Evolutionary conservation across 129 eudicot genomes (phyloP).

Genomic region (Daucus carota): DNA sequence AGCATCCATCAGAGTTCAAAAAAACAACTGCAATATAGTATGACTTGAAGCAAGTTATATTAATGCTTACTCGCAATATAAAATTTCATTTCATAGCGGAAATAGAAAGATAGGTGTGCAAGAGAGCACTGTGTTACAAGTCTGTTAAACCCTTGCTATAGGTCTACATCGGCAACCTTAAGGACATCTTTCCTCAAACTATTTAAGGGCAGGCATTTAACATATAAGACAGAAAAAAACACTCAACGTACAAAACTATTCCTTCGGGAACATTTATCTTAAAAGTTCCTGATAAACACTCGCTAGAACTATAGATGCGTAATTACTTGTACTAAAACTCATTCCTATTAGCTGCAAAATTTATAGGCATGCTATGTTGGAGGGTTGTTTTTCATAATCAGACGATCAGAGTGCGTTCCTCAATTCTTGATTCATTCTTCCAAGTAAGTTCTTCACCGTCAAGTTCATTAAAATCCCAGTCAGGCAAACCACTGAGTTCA

Average conservation of each 20-base stretch:
- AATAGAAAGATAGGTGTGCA: not conserved
- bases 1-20: not conserved
- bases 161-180: not conserved
- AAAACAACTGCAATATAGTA: not conserved
- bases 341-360: slow-evolving; percentile 43
- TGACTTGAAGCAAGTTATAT: not conserved
- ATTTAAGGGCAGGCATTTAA: not conserved
- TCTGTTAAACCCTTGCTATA: not conserved
- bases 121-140: not conserved
- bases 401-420: slow-evolving; percentile 26
- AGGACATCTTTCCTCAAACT: slow-evolving; percentile 1
- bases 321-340: slow-evolving; percentile 11
- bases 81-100: not conserved
- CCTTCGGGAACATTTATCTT: slow-evolving; percentile 22
- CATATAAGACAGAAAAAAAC: not conserved
- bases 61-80: not conserved
- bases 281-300: not conserved
- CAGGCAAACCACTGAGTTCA: slow-evolving; percentile 38
- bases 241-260: slow-evolving; percentile 13
- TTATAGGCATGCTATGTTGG: slow-evolving; percentile 59
- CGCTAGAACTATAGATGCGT: slow-evolving; percentile 14
- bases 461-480: slow-evolving; percentile 63
- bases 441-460: slow-evolving; percentile 51
- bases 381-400: slow-evolving; percentile 34
- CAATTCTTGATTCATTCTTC: slow-evolving; percentile 46